Percentiles rank a stretch among this genome's conserved stretches.
Evolutionary conservation across 345 rosid species (phyloP).

Genomic region (Carallia pectinifolia): DNA sequence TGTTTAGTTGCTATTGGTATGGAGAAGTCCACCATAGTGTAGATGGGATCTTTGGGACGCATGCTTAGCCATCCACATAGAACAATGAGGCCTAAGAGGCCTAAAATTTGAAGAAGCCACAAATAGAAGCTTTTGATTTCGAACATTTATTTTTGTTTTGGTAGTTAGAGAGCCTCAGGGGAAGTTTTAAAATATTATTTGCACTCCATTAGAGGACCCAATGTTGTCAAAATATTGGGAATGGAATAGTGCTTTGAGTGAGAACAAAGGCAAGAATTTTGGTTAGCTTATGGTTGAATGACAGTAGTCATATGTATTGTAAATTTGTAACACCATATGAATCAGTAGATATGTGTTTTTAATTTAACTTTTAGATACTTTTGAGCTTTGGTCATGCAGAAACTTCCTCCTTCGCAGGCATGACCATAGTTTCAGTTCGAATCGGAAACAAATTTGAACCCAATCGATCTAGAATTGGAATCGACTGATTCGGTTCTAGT

Average conservation of each 20-base stretch:
- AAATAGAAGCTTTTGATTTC: conserved; percentile 18
- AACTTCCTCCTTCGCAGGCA: no score
- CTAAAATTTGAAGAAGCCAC: conserved; percentile 37
- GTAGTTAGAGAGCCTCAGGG: neutral
- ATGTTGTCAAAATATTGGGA: neutral
- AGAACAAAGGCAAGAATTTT: neutral
- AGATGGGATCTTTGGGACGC: conserved; percentile 34
- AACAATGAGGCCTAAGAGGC: conserved; percentile 36
- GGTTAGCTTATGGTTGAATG: neutral
- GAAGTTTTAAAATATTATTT: neutral
- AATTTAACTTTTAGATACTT: no score
- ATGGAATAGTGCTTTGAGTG: conserved; percentile 7
- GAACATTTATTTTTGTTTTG: conserved; percentile 19
- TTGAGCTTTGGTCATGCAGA: no score
- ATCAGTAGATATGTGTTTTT: no score
- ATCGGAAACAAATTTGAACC: no score
- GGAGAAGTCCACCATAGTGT: conserved; percentile 26
- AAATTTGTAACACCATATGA: no score
- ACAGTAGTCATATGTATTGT: no score
- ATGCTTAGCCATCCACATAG: conserved; percentile 36
- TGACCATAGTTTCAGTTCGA: no score
- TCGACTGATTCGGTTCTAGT: no score
- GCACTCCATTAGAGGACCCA: neutral
- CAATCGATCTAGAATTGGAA: no score
- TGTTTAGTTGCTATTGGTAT: conserved; percentile 17